Evolutionary conservation across 305 asterid species (phyloP).

Genomic region (Rubia tinctorum): DNA sequence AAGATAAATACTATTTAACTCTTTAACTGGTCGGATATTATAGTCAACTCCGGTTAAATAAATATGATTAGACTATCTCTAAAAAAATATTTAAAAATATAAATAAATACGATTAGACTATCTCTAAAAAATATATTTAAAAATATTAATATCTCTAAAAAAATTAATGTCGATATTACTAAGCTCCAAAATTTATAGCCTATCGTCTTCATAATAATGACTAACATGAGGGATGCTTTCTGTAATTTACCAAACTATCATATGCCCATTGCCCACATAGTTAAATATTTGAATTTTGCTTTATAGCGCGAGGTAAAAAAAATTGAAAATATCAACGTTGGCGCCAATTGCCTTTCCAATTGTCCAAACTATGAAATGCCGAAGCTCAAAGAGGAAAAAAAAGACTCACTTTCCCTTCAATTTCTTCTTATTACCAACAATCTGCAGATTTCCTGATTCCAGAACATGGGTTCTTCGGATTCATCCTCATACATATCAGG

Average conservation of each 20-base stretch:
- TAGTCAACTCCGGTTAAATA: too few relatives aligned
- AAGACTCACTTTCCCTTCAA: neutral
- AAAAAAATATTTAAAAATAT: too few relatives aligned
- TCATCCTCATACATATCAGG: constrained; percentile 51
- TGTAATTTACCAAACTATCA: neutral
- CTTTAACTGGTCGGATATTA: too few relatives aligned
- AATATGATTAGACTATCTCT: too few relatives aligned
- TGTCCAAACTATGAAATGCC: neutral
- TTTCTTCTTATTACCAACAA: neutral
- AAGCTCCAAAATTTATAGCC: neutral
- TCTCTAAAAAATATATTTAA: too few relatives aligned
- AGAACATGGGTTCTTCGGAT: constrained; percentile 45
- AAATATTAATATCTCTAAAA: too few relatives aligned
- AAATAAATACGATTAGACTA: too few relatives aligned
- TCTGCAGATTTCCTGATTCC: constrained; percentile 2
- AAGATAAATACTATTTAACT: too few relatives aligned
- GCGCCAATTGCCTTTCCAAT: neutral
- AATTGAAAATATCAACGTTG: neutral
- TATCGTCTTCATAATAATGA: neutral
- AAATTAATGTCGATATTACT: too few relatives aligned
- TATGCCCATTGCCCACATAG: too few relatives aligned
- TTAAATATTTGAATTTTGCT: neutral
- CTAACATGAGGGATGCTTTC: neutral
- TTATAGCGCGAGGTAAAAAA: neutral
- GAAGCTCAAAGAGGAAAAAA: neutral